Evolutionary conservation across 176 grass and related monocot genomes (phyloP).

Genomic region (Triticum aestivum): IWGSC_CS_RefSeq_v2.1 NC_057806.1:452147901-452148400

Average conservation of each 20-base stretch:
- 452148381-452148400: background rate
- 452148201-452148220: background rate
- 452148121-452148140: no score
- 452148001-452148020: background rate
- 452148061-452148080: background rate
- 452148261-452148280: slow-evolving; percentile 15
- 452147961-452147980: background rate
- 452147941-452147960: background rate
- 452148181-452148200: background rate
- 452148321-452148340: background rate
- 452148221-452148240: background rate
- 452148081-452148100: background rate
- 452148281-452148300: slow-evolving; percentile 19
- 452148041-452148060: background rate
- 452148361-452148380: slow-evolving; percentile 15
- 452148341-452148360: background rate
- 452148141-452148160: background rate
- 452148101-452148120: no score
- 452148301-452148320: background rate
- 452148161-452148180: background rate
- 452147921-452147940: background rate
- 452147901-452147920: background rate
- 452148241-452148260: background rate
- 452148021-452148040: background rate
- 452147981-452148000: no score